Conservation (phyloP, 1,139 yeast genomes). For the Debaryomyces psychrophilus region DNA sequence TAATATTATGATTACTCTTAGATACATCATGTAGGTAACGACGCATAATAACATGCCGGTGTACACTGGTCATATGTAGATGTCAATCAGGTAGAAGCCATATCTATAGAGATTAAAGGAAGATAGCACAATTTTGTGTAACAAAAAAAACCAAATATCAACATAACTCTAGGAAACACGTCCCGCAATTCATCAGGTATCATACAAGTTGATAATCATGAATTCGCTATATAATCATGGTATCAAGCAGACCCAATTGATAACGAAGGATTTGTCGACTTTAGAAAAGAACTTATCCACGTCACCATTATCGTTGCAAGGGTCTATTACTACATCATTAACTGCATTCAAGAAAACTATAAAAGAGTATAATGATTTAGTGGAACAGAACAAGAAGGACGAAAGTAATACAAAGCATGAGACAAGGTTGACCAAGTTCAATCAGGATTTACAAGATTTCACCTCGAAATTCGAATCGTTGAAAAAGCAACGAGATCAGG, state of each 20-base stretch:
- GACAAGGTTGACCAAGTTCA: constrained; percentile 62
- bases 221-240: constrained; percentile 90
- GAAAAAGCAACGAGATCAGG: constrained; percentile 66
- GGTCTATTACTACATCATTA: constrained; percentile 82
- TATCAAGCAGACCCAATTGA: constrained; percentile 74
- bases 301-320: constrained; percentile 76
- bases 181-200: background rate
- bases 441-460: constrained; percentile 59
- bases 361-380: constrained; percentile 71
- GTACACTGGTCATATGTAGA: background rate
- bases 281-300: constrained; percentile 69
- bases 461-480: constrained; percentile 62
- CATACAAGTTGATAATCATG: constrained; percentile 30
- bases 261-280: constrained; percentile 66
- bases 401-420: constrained; percentile 65
- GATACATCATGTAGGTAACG: background rate
- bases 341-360: constrained; percentile 76
- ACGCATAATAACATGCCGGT: background rate
- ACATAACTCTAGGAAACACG: constrained; percentile 1
- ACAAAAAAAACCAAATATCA: background rate
- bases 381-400: constrained; percentile 60
- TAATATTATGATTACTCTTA: background rate
- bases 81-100: background rate
- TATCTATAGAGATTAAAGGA: background rate
- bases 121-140: constrained; percentile 1